Base-by-base conservation (phyloP, 192 early-diverging fungal species). In the Coemansia sp. region DNA sequence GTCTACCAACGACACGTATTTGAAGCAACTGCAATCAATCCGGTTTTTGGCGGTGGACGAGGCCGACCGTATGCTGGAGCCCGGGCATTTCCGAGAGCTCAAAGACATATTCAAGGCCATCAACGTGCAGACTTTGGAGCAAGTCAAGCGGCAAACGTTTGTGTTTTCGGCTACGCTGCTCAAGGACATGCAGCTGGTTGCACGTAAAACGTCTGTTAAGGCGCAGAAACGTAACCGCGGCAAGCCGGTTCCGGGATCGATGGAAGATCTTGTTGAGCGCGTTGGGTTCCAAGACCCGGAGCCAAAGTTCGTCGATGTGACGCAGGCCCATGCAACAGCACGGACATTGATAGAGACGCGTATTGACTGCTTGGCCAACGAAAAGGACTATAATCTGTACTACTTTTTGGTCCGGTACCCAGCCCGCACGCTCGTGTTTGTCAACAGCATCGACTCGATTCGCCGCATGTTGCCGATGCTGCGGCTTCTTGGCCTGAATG, bases 361-460 rank as follows among this genome's bases (percentile, higher is more conserved):
- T 52, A 90, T 98, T 61, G 92, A 96, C 57, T 96, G 94, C 65
- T 56, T 93, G 52, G 74, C 86, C 14, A 84, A 70, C 42, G 92
- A 97, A 24, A 96, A 96, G 81, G 91, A 92, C 71, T 50, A 85
- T 8, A 88, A 88, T 58, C 73, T 95, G 44, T 98, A 97, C 66
- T 97, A 97, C 71, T 87, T 97, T 71, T 67, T 93, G 20, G 84
- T 83, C 8, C 83, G 89, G 28, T 96, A 95, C 52, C 90, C 92
- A 15, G 94, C 89, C 1, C 90, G 92, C 44, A 96, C 93, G 4
- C 79, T 98, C 17, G 86, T 97, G 42, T 98, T 98, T 85, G 93
- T 95, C 57, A 97, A 97, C 85, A 90, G 88, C 68, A 98, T 98
- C 55, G 93, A 96, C 68, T 82, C 89, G 17, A 91, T 97, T 59